Evolutionary conservation across 331 rosid species (phyloP), one percentile per base, ranked within the genome.

Genomic region (Telfairia occidentalis): DNA sequence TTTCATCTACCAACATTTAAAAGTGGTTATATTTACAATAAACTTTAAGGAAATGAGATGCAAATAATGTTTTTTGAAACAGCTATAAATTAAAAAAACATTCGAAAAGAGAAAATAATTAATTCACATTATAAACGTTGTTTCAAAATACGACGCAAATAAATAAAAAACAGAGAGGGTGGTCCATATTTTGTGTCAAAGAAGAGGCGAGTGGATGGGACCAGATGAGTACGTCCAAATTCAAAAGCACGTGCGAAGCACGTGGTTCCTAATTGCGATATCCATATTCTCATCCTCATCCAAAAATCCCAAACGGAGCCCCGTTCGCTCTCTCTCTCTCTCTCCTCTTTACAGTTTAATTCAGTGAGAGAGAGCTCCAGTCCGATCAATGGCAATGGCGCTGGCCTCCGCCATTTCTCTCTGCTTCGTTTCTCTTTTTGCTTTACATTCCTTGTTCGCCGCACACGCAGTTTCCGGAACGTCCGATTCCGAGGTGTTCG

Each of bases 391-490:
- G 38, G 5, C 76, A 7, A 48, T 71, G 76, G 45, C 76, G 5
- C 28, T 71, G 74, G 38, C 75, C 43, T 71, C 43, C 60, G 8
- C 26, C 61, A 32, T 48, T 71, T 71, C 61, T 71, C 45, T 71
- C 45, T 46, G 26, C 42, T 50, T 71, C 29, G 34, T 50, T 18
- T 1, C 45, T 48, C 45, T 71, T 9, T 71, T 71, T 16, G 61
- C 45, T 1, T 19, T 49, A 16, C 76, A 28, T 46, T 50, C 61
- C 18, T 49, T 61, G 3, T 71, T 71, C 18, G 9, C 30, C 61
- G 19, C 11, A 1, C 43, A 28, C 2, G 0, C 21, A 9, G 16
- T 46, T 11, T n/a, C 61, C 61, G 46, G 29, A 16, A 7, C 58
- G 2, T 48, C 61, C 28, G 76, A 71, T 16, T 29, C 45, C 5